Percentiles rank a stretch among this genome's conserved stretches.
Conservation (phyloP, 371 early-diverging fungal species). For the Umbelopsis sp. region DNA sequence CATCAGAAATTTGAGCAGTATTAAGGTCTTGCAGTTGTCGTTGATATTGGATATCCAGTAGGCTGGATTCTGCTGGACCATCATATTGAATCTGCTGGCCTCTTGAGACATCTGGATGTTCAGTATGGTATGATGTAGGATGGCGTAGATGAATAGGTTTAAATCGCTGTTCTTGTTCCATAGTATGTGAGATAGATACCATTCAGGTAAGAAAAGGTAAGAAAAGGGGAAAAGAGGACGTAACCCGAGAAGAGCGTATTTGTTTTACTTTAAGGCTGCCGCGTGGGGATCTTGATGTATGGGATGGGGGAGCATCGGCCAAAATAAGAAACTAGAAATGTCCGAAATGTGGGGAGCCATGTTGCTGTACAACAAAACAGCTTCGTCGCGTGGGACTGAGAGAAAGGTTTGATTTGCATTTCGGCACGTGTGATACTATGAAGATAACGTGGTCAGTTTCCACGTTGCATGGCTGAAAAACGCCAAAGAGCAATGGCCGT, state of each 20-base stretch:
- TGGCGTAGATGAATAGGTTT: conserved; percentile 6
- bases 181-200: conserved; percentile 4
- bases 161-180: conserved; percentile 13
- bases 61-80: not conserved
- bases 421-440: conserved; percentile 17
- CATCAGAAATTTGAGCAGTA: conserved; percentile 3
- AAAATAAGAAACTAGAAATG: not conserved
- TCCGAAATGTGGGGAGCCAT: conserved; percentile 16
- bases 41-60: conserved; percentile 8
- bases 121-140: not conserved
- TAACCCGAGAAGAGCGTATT: not conserved
- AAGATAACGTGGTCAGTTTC: conserved; percentile 16
- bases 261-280: conserved; percentile 10
- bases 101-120: not conserved
- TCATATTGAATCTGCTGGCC: not conserved
- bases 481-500: not conserved
- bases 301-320: not conserved
- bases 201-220: not conserved
- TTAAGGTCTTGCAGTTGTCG: not conserved
- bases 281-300: conserved; percentile 16
- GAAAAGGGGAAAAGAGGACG: not conserved
- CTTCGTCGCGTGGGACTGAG: conserved; percentile 18
- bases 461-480: conserved; percentile 17
- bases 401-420: not conserved
- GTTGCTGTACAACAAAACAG: not conserved